phyloP scores from a whole-genome alignment of 2,329 filamentous ascomycete genomes.

The Fusarium sulawesiense region DNA sequence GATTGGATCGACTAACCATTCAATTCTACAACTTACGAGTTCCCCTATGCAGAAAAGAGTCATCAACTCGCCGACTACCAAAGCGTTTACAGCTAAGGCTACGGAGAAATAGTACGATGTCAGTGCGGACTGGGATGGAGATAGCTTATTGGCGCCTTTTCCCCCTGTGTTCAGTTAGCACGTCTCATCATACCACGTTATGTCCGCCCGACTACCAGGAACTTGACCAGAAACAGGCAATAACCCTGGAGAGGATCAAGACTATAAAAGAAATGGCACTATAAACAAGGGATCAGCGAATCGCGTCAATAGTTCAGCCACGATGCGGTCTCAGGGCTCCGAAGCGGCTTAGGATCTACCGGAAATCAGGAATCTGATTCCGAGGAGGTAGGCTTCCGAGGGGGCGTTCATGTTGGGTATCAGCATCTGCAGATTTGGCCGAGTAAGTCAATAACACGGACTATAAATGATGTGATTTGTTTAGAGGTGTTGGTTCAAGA shows the following conservation, averaged over 20 bases:
- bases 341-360: neutral
- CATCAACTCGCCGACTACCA: neutral
- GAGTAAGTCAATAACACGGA: neutral
- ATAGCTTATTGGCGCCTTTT: neutral
- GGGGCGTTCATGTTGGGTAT: neutral
- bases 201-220: neutral
- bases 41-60: neutral
- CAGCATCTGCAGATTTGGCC: neutral
- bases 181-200: neutral
- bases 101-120: neutral
- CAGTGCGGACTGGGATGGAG: neutral
- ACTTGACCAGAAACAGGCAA: neutral
- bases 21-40: neutral
- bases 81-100: neutral
- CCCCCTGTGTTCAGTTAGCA: neutral
- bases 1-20: neutral
- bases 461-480: neutral
- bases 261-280: neutral
- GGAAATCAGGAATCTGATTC: neutral
- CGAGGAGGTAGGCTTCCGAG: neutral
- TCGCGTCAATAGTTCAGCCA: neutral
- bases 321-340: neutral
- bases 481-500: neutral
- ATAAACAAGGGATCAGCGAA: neutral
- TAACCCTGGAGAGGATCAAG: neutral